Evolutionary conservation across 805 yeast species (phyloP), one percentile per base, ranked within the genome.

Genomic region (Citeromyces nyonsensis): DNA sequence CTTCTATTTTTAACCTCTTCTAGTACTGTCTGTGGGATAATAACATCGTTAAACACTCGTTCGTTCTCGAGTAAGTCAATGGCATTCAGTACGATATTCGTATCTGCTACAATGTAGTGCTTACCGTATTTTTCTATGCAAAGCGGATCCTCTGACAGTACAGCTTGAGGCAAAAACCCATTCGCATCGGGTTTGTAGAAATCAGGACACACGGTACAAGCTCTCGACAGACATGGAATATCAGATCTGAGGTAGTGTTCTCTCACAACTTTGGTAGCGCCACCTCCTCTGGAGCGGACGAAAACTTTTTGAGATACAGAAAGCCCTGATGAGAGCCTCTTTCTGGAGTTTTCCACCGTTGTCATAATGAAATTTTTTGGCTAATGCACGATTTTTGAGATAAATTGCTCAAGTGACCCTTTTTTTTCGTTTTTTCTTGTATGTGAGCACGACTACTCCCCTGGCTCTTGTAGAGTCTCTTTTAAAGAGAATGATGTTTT

Each of bases 211-310:
- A 45, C 49, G 7, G 55, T 45, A 54, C 98, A 91, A 1, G 69
- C 58, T 40, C 58, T 62, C 2, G 95, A 82, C 33, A 77, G 73
- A 54, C 98, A 91, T 12, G 96, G 94, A 32, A 91, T 84, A 54
- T 91, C 99, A 34, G 70, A 72, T 52, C 98, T 68, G 36, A 91
- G 59, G 49, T 91, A 91, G 53, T 88, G 98, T 49, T 91, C 99
- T 41, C 96, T 66, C 7, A 88, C 94, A 18, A 91, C 69, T 51
- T 91, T 88, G 25, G 85, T 66, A 4, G 96, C 95, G 29, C 77
- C 76, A 7, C 97, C 97, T 39, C 79, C 73, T 44, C 91, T 67
- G 2, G 95, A 82, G 44, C 95, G 61, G 35, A 91, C 94, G 57
- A 81, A 88, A 10, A 91, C 95, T 52, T 88, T 88, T 31, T 79